Evolutionary conservation across 352 stramenopile genomes (phyloP).

Genomic region (Phytopythium ostracodes): DNA sequence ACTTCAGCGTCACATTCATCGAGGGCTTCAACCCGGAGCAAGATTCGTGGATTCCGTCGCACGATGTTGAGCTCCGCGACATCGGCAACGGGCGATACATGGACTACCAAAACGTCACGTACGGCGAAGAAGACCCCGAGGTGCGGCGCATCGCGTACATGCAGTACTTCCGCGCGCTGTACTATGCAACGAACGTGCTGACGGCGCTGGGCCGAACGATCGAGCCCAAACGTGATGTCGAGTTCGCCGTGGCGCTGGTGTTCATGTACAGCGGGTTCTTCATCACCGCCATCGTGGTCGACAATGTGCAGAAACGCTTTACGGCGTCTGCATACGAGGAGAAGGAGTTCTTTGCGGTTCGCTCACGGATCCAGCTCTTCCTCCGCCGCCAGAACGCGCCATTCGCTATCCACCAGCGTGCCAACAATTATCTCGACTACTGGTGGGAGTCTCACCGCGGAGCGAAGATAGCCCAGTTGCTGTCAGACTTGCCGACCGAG

Average conservation of each 20-base stretch:
- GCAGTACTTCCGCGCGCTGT: slow-evolving; percentile 43
- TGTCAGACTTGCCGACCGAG: slow-evolving; percentile 30
- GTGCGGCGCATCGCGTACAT: slow-evolving; percentile 12
- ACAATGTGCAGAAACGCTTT: slow-evolving; percentile 54
- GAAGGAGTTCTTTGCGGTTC: slow-evolving; percentile 47
- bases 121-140: slow-evolving; percentile 6
- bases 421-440: slow-evolving; percentile 56
- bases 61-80: slow-evolving; percentile 21
- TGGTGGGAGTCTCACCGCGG: slow-evolving; percentile 58
- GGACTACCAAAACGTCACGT: slow-evolving; percentile 8
- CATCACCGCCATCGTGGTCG: slow-evolving; percentile 44
- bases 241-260: slow-evolving; percentile 28
- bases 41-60: slow-evolving; percentile 18
- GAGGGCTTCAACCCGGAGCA: slow-evolving; percentile 22
- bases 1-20: slow-evolving; percentile 27
- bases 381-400: slow-evolving; percentile 42
- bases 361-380: slow-evolving; percentile 51
- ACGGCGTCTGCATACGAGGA: slow-evolving; percentile 47
- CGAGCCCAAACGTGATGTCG: slow-evolving; percentile 27
- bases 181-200: slow-evolving; percentile 34
- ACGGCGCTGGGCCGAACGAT: slow-evolving; percentile 34
- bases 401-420: slow-evolving; percentile 37
- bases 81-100: slow-evolving; percentile 4
- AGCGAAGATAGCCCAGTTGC: slow-evolving; percentile 27
- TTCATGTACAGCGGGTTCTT: slow-evolving; percentile 53